These are phyloP conservation scores for Ophiostoma sp. DNA, from an alignment of 2,329 filamentous ascomycete species.

Conservation along the genomic window DNA sequence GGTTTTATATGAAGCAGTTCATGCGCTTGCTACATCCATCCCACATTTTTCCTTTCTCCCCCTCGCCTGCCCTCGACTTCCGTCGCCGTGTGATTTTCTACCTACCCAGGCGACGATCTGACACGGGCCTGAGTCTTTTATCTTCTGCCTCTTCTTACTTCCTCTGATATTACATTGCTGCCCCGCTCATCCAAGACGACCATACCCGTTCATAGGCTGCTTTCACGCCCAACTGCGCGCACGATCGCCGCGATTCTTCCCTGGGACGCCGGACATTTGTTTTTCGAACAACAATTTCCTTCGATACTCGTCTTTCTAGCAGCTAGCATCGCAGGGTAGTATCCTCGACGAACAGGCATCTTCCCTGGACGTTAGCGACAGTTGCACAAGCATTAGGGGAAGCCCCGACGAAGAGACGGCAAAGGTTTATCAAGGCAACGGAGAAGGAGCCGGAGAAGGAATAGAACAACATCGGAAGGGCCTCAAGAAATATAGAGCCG, in stretches of 20 bases:
- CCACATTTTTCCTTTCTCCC: neutral
- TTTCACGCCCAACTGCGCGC: neutral
- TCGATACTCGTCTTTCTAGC: neutral
- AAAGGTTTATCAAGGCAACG: neutral
- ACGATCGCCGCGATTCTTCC: neutral
- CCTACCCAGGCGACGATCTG: conserved; percentile 17
- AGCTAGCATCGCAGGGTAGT: neutral
- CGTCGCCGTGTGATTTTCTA: neutral
- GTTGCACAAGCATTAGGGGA: neutral
- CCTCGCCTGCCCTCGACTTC: neutral
- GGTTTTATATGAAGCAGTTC: neutral
- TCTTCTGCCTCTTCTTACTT: neutral
- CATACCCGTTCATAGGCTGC: neutral
- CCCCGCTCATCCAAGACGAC: neutral
- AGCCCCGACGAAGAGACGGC: neutral
- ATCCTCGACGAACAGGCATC: neutral
- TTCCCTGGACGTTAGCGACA: neutral
- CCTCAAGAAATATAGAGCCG: neutral
- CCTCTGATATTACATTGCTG: neutral
- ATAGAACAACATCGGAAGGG: neutral
- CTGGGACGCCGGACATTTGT: neutral
- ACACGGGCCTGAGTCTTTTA: conserved; percentile 14
- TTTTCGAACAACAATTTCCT: neutral
- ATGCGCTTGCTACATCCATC: neutral
- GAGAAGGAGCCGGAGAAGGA: neutral